These are phyloP conservation scores for Hyaloscypha finlandica DNA, from an alignment of 495 filamentous ascomycete genomes.

Conservation along the genomic window DNA sequence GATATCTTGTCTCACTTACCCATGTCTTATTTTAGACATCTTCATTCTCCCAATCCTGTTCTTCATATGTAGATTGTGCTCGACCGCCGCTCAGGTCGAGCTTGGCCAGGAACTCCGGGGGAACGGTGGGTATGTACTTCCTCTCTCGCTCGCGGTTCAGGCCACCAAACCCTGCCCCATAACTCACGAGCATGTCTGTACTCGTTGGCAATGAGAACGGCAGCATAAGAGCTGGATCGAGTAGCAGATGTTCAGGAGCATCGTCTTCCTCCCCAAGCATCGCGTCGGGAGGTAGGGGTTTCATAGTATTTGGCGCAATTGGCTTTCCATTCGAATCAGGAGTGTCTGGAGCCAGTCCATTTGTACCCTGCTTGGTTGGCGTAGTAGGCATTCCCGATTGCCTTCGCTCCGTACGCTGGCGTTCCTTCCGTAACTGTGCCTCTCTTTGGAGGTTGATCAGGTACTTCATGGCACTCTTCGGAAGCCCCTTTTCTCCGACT, in stretches of 20 bases:
- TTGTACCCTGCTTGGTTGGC: conserved; percentile 38
- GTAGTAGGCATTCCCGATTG: conserved; percentile 37
- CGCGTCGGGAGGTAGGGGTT: conserved; percentile 25
- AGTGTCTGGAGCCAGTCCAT: conserved; percentile 37
- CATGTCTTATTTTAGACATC: conserved; percentile 16
- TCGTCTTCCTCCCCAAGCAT: conserved; percentile 44
- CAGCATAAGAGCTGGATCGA: conserved; percentile 90
- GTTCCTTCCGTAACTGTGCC: conserved; percentile 54
- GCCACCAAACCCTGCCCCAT: conserved; percentile 92
- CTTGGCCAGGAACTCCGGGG: conserved; percentile 88
- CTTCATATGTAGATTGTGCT: conserved; percentile 21
- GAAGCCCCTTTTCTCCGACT: conserved; percentile 90
- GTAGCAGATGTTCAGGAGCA: conserved; percentile 67
- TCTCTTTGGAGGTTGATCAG: conserved; percentile 80
- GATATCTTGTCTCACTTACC: conserved; percentile 3
- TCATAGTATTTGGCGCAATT: conserved; percentile 29
- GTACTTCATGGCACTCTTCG: conserved; percentile 84
- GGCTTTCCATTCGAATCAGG: conserved; percentile 37
- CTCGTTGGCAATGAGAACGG: conserved; percentile 94
- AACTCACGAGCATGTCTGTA: conserved; percentile 95
- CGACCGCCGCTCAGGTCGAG: conserved; percentile 57
- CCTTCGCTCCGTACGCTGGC: conserved; percentile 39
- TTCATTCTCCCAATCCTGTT: conserved; percentile 35
- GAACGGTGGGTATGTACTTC: conserved; percentile 96
- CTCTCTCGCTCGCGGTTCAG: conserved; percentile 87